These are phyloP conservation scores for Eucalyptus microcorys DNA, from an alignment of 345 rosid genomes.

Conservation along the genomic window DNA sequence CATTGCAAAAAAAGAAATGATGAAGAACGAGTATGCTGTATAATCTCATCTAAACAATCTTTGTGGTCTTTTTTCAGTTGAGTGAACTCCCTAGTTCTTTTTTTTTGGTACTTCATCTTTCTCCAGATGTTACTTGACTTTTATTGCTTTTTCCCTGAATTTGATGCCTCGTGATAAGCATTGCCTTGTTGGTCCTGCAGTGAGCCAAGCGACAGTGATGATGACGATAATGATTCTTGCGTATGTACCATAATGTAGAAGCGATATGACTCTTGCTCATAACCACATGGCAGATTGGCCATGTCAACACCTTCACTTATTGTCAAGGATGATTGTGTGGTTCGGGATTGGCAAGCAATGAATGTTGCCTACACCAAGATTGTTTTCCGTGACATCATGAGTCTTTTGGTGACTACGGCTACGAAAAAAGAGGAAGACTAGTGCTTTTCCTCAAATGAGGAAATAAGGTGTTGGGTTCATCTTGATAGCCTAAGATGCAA, in stretches of 20 bases:
- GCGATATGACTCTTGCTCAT: not conserved
- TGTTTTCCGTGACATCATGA: not conserved
- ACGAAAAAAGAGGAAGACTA: not conserved
- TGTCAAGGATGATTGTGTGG: not conserved
- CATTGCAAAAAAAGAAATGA: not conserved
- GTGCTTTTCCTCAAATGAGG: not conserved
- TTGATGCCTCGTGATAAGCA: not conserved
- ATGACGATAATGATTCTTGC: slow-evolving; percentile 75
- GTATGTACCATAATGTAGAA: slow-evolving; percentile 78
- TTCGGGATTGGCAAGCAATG: not conserved
- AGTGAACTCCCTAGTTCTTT: not conserved
- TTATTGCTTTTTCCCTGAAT: not conserved
- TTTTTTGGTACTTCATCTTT: not conserved
- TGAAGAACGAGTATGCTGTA: not conserved
- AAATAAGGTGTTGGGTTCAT: not conserved
- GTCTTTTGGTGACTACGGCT: not conserved
- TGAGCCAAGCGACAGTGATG: slow-evolving; percentile 76
- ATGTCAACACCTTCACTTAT: not conserved
- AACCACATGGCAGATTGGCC: not conserved
- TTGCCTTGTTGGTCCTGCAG: slow-evolving; percentile 37
- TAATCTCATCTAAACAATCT: not conserved
- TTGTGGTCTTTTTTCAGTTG: not conserved
- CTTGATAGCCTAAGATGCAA: not conserved
- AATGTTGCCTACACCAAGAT: not conserved
- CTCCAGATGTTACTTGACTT: not conserved